phyloP scores from a whole-genome alignment of 805 yeast genomes.

The Kluyveromyces wickerhamii region DNA sequence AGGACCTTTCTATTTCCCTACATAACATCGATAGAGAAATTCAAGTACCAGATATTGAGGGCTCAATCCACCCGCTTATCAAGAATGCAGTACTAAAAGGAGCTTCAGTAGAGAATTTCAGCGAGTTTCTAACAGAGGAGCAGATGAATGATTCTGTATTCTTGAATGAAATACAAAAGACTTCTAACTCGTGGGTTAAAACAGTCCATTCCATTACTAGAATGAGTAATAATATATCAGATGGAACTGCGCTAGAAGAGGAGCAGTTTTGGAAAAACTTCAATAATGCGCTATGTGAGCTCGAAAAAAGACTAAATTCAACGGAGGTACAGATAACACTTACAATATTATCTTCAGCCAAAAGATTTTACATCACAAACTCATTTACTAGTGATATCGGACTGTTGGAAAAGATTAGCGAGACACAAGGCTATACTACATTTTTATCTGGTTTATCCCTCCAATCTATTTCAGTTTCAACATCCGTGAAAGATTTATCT shows the following conservation, averaged over 20 bases:
- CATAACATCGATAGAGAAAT: constrained; percentile 60
- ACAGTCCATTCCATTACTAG: constrained; percentile 36
- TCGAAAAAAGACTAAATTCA: constrained; percentile 50
- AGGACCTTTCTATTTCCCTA: constrained; percentile 59
- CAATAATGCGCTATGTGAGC: constrained; percentile 48
- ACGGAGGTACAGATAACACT: constrained; percentile 50
- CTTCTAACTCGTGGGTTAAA: constrained; percentile 71
- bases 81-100: constrained; percentile 32
- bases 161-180: constrained; percentile 60
- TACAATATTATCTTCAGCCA: constrained; percentile 55
- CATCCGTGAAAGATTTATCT: constrained; percentile 37
- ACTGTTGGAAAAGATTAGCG: constrained; percentile 43
- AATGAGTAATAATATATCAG: constrained; percentile 39
- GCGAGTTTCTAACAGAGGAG: constrained; percentile 29
- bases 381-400: constrained; percentile 67
- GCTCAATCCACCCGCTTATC: constrained; percentile 45
- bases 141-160: constrained; percentile 43
- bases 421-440: constrained; percentile 49
- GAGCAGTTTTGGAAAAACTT: constrained; percentile 70
- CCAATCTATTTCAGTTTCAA: constrained; percentile 44
- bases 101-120: constrained; percentile 21
- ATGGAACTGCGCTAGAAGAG: constrained; percentile 58
- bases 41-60: constrained; percentile 55
- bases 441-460: constrained; percentile 67
- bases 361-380: constrained; percentile 73